Evolutionary conservation across 2,329 filamentous ascomycete genomes (phyloP), one percentile per base, ranked within the genome.

Genomic region (Amauroascus verrucosus): DNA sequence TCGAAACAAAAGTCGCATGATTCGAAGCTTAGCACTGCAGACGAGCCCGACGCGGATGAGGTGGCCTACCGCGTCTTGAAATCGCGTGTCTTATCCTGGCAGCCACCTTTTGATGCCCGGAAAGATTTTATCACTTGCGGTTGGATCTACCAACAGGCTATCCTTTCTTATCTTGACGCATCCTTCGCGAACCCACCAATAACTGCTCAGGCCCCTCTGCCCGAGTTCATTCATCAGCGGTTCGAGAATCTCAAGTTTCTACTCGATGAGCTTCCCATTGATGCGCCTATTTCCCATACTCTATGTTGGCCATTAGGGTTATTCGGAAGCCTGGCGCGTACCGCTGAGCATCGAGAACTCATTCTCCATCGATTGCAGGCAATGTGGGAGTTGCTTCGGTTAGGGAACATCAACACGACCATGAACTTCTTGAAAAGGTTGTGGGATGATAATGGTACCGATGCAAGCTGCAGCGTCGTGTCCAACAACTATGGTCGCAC

Each of bases 261-360:
- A 13, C 48, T 54, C 24, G 47, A 20, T 8, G 30, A 46, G 11
- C 53, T 54, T 6, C 53, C 53, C 18, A 11, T 46, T 8, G 53
- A 54, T 32, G 53, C 53, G 8, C 53, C 53, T n/a, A 54, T 54
- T 30, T 54, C 53, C n/a, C 48, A 50, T 28, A 54, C 53, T 3
- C 40, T 54, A 24, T 54, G 53, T 30, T 54, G 53, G 53, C 53
- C 53, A 14, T 37, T 54, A 20, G 53, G 47, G 5, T 20, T 54
- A 16, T 54, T 54, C 22, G 53, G 53, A 9, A 54, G 53, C 20
- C 18, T 54, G 35, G 47, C 53, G 18, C 53, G 53, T 24, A 13
- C n/a, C 2, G 20, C 16, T 9, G 24, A 37, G 13, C 37, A 54
- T 26, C 47, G 53, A 30, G 48, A 48, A 16, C 28, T 54, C 28